Percentiles rank a stretch among this genome's conserved stretches.
phyloP scores from a whole-genome alignment of 1,284 basidiomycete species.

The Malassezia yamatoensis region DNA sequence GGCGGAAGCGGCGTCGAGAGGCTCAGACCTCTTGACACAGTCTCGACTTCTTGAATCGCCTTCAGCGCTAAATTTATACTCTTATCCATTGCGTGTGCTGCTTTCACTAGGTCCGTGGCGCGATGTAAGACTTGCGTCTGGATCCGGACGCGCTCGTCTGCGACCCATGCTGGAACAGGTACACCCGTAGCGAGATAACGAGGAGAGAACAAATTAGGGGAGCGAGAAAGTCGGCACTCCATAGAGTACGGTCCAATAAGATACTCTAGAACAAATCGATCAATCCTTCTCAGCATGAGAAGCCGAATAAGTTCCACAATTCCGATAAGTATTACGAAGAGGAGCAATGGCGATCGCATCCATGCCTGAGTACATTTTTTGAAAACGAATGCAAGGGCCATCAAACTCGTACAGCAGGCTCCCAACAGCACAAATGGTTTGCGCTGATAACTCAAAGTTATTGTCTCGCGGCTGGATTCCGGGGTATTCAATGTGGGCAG shows the following conservation, averaged over 20 bases:
- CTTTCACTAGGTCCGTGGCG: conserved; percentile 20
- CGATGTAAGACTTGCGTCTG: conserved; percentile 14
- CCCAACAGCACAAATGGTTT: background rate
- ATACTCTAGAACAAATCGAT: background rate
- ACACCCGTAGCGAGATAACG: conserved; percentile 3
- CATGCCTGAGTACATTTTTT: background rate
- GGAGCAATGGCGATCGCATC: background rate
- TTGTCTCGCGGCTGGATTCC: background rate
- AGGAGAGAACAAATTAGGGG: background rate
- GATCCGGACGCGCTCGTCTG: conserved; percentile 17
- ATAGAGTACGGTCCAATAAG: background rate
- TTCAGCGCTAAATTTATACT: conserved; percentile 33
- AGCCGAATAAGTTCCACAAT: background rate
- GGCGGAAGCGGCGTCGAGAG: conserved; percentile 41
- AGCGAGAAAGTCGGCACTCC: background rate
- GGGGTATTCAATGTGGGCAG: background rate
- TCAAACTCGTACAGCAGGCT: background rate
- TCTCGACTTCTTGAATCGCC: conserved; percentile 45
- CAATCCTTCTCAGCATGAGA: background rate
- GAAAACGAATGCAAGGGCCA: background rate
- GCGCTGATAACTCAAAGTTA: background rate
- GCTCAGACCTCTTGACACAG: conserved; percentile 40
- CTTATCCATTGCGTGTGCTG: conserved; percentile 30
- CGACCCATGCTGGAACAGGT: conserved; percentile 10
- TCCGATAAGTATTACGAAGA: background rate